Base-by-base conservation (phyloP, 139 green algal species). In the Desmodesmus armatus region DNA sequence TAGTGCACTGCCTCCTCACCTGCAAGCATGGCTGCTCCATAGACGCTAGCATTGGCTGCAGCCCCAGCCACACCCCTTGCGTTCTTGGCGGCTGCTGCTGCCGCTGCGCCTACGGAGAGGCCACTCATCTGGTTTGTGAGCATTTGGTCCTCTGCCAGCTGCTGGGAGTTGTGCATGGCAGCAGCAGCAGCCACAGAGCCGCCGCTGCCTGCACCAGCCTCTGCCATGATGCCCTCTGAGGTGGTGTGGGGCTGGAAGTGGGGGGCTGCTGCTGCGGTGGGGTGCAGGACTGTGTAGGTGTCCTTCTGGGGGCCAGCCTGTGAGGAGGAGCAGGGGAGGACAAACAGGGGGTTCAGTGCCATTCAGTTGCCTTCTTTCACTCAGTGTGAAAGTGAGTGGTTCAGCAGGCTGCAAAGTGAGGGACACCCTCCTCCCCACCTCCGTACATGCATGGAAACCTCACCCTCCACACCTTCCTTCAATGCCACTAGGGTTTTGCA, bases 221-320 rank as follows among this genome's bases (percentile, higher is more conserved):
- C 63, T 41, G n/a, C n/a, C n/a, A n/a, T n/a, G n/a, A n/a, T n/a
- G n/a, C n/a, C 66, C 17, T 43, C 21, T 29, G 66, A 29, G 6
- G 5, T 44, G 35, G 66, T 44, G 66, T 15, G 35, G 35, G n/a
- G 35, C 3, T 0, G 15, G 33, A 5, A 35, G 35, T 21, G n/a
- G 27, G 35, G 51, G 5, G 35, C 39, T 39, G 37, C 37, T 78
- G 2, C 1, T 9, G 55, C 21, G 9, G 15, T n/a, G 5, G 47
- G 37, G 35, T 53, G 37, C 55, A 82, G 53, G 37, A 82, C 76
- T 37, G 15, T 53, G 55, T 53, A 82, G 53, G 55, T 72, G 35
- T 71, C 76, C 27, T 49, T 72, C 53, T 55, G 44, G 9, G 72
- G 72, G 5, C 29, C 44, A 31, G 43, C 44, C 72, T 80, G 44